Evolutionary conservation across 2,329 filamentous ascomycete genomes (phyloP).

Genomic region (Ophiognomonia clavigignenti-juglandacearum): DNA sequence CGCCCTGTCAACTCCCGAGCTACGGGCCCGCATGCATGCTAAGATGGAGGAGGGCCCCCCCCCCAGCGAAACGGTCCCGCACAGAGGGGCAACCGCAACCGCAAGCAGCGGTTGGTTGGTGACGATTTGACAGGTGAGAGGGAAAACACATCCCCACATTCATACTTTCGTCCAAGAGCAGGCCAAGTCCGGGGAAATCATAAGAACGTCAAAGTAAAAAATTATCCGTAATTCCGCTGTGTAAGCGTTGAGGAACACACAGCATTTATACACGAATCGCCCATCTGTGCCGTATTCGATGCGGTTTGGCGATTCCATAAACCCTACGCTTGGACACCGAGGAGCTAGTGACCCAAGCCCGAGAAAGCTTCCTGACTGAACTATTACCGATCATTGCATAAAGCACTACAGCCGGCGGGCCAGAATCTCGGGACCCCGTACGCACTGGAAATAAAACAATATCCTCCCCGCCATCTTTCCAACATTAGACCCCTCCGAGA

Average conservation of each 20-base stretch:
- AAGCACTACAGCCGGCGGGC: no score
- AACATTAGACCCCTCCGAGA: neutral
- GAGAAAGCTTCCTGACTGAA: no score
- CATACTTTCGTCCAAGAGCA: neutral
- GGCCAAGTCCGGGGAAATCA: neutral
- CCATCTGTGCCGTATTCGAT: neutral
- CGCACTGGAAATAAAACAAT: neutral
- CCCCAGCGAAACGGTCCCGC: neutral
- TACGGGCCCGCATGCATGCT: constrained; percentile 1
- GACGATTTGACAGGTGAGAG: neutral
- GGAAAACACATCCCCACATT: neutral
- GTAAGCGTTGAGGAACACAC: no score
- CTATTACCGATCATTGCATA: no score
- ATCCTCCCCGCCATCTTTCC: neutral
- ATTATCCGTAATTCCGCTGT: neutral
- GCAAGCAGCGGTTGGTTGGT: no score
- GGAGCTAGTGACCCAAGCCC: no score
- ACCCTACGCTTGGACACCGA: no score
- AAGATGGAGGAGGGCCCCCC: constrained; percentile 1
- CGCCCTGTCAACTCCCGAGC: constrained; percentile 7
- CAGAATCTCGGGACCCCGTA: no score
- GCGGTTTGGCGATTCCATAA: neutral
- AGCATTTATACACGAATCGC: neutral
- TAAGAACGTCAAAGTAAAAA: no score
- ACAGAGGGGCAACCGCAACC: no score